Percentiles rank a stretch among this genome's conserved stretches.
These are phyloP conservation scores for Aureobasidium sp. DNA, from an alignment of 2,329 filamentous ascomycete species.

Conservation along the genomic window DNA sequence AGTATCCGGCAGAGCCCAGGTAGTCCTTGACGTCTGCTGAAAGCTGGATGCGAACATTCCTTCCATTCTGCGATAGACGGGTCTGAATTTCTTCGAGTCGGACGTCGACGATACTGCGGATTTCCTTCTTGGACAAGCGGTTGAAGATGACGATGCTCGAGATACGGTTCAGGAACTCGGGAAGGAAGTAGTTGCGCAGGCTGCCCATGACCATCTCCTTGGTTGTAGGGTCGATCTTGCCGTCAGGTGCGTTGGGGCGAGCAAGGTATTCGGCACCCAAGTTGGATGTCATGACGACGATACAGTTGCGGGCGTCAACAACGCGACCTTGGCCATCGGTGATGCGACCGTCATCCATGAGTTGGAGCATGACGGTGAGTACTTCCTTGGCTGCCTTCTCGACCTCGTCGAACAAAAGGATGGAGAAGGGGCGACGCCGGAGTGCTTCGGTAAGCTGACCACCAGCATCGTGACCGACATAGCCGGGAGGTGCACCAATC, in stretches of 20 bases:
- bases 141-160: slow-evolving; percentile 97
- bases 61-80: slow-evolving; percentile 74
- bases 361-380: slow-evolving; percentile 91
- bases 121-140: slow-evolving; percentile 80
- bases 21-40: slow-evolving; percentile 86
- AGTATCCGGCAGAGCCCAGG: slow-evolving; percentile 85
- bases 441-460: slow-evolving; percentile 94
- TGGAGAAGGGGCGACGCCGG: slow-evolving; percentile 92
- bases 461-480: slow-evolving; percentile 92
- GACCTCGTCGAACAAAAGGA: slow-evolving; percentile 94
- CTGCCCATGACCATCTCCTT: slow-evolving; percentile 84
- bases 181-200: slow-evolving; percentile 91
- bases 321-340: slow-evolving; percentile 95
- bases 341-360: slow-evolving; percentile 98
- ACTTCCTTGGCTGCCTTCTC: slow-evolving; percentile 99
- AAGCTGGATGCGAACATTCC: slow-evolving; percentile 79
- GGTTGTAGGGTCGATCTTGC: slow-evolving; percentile 78
- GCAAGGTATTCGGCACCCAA: slow-evolving; percentile 90
- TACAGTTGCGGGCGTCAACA: slow-evolving; percentile 94
- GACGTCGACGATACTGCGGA: slow-evolving; percentile 91
- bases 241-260: slow-evolving; percentile 68
- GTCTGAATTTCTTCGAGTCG: slow-evolving; percentile 85
- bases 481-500: slow-evolving; percentile 95
- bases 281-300: slow-evolving; percentile 99
- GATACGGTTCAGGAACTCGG: slow-evolving; percentile 98